phyloP scores from a whole-genome alignment of 1,284 basidiomycete genomes.

The Ustilago cynodontis region DNA sequence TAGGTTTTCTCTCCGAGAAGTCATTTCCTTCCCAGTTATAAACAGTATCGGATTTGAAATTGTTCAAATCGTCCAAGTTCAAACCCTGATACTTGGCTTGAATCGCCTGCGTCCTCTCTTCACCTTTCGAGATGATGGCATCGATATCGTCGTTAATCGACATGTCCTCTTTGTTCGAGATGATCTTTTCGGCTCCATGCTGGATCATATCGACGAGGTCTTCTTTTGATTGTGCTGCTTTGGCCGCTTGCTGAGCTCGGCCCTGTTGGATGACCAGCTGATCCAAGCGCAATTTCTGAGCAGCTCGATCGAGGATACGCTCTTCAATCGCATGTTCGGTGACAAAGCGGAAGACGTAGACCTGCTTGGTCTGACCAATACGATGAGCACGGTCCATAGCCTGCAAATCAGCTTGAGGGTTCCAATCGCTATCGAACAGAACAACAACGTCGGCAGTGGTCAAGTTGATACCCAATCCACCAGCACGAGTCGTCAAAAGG shows the following conservation, averaged over 20 bases:
- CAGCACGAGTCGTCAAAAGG: conserved; percentile 96
- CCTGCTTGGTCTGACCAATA: conserved; percentile 98
- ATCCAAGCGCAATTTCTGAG: conserved; percentile 93
- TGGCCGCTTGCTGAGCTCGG: conserved; percentile 74
- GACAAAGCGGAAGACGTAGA: conserved; percentile 97
- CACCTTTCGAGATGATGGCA: conserved; percentile 82
- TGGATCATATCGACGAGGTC: conserved; percentile 98
- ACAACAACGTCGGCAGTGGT: conserved; percentile 96
- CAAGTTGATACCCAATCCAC: conserved; percentile 96
- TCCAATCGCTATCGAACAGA: conserved; percentile 99
- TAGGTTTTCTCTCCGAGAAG: conserved; percentile 78
- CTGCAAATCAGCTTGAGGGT: conserved; percentile 97
- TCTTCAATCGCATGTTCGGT: conserved; percentile 97
- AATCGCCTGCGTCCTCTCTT: conserved; percentile 88
- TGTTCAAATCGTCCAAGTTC: conserved; percentile 93
- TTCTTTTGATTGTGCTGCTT: conserved; percentile 90
- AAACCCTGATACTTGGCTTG: conserved; percentile 93
- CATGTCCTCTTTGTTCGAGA: conserved; percentile 77
- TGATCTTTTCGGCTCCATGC: conserved; percentile 96
- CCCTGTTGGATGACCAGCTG: conserved; percentile 99
- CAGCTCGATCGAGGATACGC: conserved; percentile 94
- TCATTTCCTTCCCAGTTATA: conserved; percentile 95
- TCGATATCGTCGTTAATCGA: conserved; percentile 93
- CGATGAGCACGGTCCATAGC: conserved; percentile 99
- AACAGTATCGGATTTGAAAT: conserved; percentile 89